Percentiles rank a stretch among this genome's conserved stretches.
Evolutionary conservation across 768 basidiomycete genomes (phyloP).

Genomic region (Psilocybe azurescens): DNA sequence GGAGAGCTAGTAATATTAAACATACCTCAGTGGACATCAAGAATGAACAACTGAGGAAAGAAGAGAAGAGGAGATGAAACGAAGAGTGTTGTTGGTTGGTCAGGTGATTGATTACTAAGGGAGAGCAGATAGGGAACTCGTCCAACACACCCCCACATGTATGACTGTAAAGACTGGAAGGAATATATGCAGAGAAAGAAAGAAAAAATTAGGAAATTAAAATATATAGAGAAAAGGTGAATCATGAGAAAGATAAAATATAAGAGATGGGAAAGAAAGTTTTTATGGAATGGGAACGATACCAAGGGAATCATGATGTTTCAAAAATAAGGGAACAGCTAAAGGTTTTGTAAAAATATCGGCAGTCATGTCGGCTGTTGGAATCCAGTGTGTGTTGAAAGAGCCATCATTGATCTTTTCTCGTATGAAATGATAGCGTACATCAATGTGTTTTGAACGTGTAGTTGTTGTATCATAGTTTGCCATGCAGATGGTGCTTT

Average conservation of each 20-base stretch:
- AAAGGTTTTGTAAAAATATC: slow-evolving; percentile 48
- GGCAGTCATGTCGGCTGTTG: slow-evolving; percentile 37
- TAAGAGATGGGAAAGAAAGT: not conserved
- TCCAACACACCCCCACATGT: slow-evolving; percentile 13
- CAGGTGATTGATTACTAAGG: too few relatives aligned
- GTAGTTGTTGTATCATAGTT: slow-evolving; percentile 29
- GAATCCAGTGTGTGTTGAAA: slow-evolving; percentile 30
- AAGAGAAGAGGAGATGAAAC: not conserved
- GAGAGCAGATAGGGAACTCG: not conserved
- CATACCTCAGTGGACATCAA: not conserved
- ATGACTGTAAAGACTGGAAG: too few relatives aligned
- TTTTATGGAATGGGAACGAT: not conserved
- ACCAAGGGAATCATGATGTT: slow-evolving; percentile 20
- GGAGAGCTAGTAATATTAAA: not conserved
- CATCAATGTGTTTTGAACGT: slow-evolving; percentile 34
- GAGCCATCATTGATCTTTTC: slow-evolving; percentile 26
- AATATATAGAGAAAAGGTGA: too few relatives aligned
- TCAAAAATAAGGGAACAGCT: slow-evolving; percentile 7
- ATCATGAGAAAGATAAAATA: not conserved
- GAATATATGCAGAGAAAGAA: not conserved
- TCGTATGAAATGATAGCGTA: slow-evolving; percentile 40
- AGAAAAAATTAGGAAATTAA: not conserved
- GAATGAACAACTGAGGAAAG: not conserved
- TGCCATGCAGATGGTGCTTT: slow-evolving; percentile 12
- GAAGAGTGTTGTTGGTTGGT: not conserved